phyloP scores from a whole-genome alignment of 169 alveolate genomes.

The Besnoitia besnoiti region DNA sequence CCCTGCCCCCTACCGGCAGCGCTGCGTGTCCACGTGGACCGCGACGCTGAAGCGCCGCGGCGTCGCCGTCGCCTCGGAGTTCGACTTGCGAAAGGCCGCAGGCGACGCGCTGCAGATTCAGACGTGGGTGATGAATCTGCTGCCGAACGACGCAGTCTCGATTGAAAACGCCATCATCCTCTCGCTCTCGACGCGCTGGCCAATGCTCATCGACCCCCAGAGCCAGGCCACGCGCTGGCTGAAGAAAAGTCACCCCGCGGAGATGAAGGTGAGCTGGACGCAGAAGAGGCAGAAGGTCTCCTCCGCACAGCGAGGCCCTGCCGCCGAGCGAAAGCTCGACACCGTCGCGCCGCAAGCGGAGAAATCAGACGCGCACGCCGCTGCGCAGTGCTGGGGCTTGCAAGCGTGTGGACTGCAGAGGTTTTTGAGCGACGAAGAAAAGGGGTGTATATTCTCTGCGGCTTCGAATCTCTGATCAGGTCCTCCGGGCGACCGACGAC shows the following conservation, averaged over 20 bases:
- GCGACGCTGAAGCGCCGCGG: slow-evolving; percentile 73
- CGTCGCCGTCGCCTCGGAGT: slow-evolving; percentile 81
- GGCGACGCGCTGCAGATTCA: slow-evolving; percentile 92
- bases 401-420: too few species aligned
- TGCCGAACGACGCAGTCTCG: slow-evolving; percentile 82
- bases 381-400: too few species aligned
- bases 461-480: slow-evolving; percentile 81
- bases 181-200: slow-evolving; percentile 78
- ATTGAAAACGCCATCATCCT: slow-evolving; percentile 84
- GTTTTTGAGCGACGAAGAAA: too few species aligned
- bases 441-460: too few species aligned
- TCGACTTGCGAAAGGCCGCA: slow-evolving; percentile 77
- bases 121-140: slow-evolving; percentile 88
- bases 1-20: slow-evolving; percentile 85
- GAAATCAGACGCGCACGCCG: too few species aligned
- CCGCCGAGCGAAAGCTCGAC: too few species aligned
- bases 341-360: too few species aligned
- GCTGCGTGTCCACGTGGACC: slow-evolving; percentile 79
- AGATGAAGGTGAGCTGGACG: too few species aligned
- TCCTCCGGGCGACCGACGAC: slow-evolving; percentile 78
- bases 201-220: slow-evolving; percentile 85
- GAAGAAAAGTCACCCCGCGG: slow-evolving; percentile 76
- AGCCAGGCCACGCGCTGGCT: slow-evolving; percentile 84
- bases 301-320: too few species aligned
- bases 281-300: too few species aligned